Evolutionary conservation across 345 rosid species (phyloP).

Genomic region (Corchorus capsularis): DNA sequence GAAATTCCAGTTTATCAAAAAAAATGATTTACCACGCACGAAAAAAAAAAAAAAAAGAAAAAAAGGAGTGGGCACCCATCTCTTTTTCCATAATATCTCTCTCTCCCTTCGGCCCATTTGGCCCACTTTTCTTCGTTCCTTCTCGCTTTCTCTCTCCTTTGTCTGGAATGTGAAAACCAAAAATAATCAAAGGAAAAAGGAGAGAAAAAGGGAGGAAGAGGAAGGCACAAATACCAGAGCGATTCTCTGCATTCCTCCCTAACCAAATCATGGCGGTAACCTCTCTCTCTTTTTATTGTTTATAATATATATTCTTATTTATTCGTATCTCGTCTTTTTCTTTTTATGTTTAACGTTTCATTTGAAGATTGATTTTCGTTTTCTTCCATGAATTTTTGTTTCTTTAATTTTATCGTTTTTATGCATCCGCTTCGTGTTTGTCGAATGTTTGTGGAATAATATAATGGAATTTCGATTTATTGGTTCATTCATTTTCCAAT

Average conservation of each 20-base stretch:
- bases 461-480: background rate
- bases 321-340: background rate
- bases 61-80: background rate
- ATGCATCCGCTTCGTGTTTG: no score
- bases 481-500: background rate
- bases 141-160: background rate
- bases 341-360: no score
- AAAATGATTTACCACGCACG: no score
- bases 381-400: no score
- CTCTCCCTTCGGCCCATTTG: background rate
- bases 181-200: no score
- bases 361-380: no score
- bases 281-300: background rate
- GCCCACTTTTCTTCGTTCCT: background rate
- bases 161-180: background rate
- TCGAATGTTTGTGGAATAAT: no score
- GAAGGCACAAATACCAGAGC: background rate
- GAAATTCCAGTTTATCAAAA: no score
- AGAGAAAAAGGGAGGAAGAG: no score
- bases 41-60: no score
- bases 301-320: no score
- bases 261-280: conserved; percentile 5
- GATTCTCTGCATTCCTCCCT: background rate
- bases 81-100: background rate
- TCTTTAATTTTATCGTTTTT: no score